Conservation (phyloP, 2,329 filamentous ascomycete genomes). For the Talaromyces piceae region DNA sequence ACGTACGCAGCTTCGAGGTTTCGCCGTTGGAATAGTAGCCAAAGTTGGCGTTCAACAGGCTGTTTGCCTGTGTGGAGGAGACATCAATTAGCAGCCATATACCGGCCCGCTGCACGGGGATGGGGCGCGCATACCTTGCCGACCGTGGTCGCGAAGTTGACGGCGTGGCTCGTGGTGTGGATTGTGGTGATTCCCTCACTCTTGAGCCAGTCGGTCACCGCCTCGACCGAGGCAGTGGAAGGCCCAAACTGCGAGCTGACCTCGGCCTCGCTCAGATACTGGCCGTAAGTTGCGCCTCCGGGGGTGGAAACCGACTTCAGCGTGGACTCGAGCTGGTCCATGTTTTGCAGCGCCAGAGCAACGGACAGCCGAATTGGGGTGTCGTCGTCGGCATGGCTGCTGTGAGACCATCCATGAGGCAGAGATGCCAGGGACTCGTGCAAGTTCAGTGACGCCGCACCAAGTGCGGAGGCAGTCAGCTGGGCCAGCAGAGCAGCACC, state of each 20-base stretch:
- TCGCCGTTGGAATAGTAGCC: constrained; percentile 37
- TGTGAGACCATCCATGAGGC: constrained; percentile 15
- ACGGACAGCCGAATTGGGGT: constrained; percentile 16
- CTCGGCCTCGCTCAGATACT: constrained; percentile 40
- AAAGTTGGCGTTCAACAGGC: constrained; percentile 44
- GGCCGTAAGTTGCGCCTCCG: constrained; percentile 40
- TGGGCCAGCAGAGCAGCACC: constrained; percentile 17
- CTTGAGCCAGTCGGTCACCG: constrained; percentile 36
- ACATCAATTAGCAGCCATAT: background rate
- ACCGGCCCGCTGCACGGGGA: background rate
- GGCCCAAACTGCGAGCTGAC: constrained; percentile 37
- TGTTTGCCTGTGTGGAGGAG: constrained; percentile 23
- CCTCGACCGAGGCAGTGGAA: constrained; percentile 30
- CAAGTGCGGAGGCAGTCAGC: constrained; percentile 16
- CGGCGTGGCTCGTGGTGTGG: constrained; percentile 32
- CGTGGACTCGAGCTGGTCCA: constrained; percentile 32
- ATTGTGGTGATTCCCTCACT: constrained; percentile 30
- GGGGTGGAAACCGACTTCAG: constrained; percentile 41
- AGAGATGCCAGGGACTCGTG: constrained; percentile 16
- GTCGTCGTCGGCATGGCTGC: constrained; percentile 13
- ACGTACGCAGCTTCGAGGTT: constrained; percentile 37
- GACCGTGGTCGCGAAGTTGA: constrained; percentile 39
- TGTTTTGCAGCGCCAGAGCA: constrained; percentile 19
- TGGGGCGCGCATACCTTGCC: constrained; percentile 17
- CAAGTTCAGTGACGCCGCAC: constrained; percentile 11